phyloP scores from a whole-genome alignment of 2,329 filamentous ascomycete species.

The Sarocladium kiliense region DNA sequence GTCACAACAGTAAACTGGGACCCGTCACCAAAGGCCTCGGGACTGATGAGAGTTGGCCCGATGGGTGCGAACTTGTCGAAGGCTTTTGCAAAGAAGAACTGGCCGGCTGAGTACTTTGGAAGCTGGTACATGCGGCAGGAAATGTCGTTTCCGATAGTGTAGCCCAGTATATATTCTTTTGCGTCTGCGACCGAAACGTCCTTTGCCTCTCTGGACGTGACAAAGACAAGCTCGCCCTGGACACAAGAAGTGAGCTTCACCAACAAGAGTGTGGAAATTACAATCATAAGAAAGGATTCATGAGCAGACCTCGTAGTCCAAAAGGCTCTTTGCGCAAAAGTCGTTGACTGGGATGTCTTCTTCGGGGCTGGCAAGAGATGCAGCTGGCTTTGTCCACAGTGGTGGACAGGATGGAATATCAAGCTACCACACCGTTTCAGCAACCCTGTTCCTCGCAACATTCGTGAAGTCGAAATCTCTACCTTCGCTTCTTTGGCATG shows the following conservation, averaged over 20 bases:
- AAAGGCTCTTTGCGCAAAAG: constrained; percentile 22
- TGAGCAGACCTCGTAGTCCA: constrained; percentile 40
- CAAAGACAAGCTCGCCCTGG: constrained; percentile 41
- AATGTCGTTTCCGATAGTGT: constrained; percentile 51
- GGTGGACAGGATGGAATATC: constrained; percentile 13
- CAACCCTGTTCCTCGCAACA: too few relatives aligned
- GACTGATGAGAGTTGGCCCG: constrained; percentile 32
- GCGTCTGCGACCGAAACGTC: constrained; percentile 42
- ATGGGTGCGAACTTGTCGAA: constrained; percentile 46
- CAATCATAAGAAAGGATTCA: too few relatives aligned
- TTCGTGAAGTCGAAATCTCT: too few relatives aligned
- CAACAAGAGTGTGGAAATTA: too few relatives aligned
- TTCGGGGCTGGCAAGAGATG: constrained; percentile 15
- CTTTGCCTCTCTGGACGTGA: constrained; percentile 41
- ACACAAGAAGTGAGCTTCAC: too few relatives aligned
- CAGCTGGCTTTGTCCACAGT: constrained; percentile 17
- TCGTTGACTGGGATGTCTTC: constrained; percentile 26
- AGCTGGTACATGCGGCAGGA: constrained; percentile 45
- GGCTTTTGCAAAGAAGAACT: constrained; percentile 48
- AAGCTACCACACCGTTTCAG: too few relatives aligned
- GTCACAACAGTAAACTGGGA: constrained; percentile 20
- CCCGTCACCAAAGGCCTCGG: constrained; percentile 13
- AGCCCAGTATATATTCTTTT: constrained; percentile 48
- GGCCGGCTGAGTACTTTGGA: constrained; percentile 28
- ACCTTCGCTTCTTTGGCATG: constrained; percentile 21